Percentiles rank a stretch among this genome's conserved stretches.
Conservation (phyloP, 345 rosid genomes). For the Sapria himalayana region DNA sequence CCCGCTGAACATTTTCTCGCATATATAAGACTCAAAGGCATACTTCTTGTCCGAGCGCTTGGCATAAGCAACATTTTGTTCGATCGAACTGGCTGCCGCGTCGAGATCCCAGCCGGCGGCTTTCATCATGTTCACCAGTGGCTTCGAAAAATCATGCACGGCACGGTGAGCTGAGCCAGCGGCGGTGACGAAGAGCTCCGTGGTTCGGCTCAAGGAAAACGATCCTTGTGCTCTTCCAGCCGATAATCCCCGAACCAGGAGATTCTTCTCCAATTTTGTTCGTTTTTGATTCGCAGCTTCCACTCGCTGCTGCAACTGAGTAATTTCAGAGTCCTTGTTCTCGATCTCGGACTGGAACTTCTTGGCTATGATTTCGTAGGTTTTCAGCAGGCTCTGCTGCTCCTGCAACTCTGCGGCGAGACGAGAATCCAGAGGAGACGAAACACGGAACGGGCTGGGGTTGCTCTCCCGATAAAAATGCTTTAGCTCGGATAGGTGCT, state of each 20-base stretch:
- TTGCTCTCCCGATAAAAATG: conserved; percentile 55
- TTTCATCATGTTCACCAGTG: conserved; percentile 77
- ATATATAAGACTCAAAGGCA: conserved; percentile 69
- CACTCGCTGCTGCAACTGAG: conserved; percentile 45
- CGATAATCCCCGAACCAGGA: conserved; percentile 59
- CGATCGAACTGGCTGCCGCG: conserved; percentile 63
- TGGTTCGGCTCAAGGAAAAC: conserved; percentile 32
- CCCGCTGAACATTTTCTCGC: conserved; percentile 62
- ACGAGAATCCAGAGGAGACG: conserved; percentile 78
- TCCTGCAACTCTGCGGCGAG: conserved; percentile 87
- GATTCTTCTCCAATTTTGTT: conserved; percentile 54
- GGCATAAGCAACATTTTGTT: conserved; percentile 46
- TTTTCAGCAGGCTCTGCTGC: conserved; percentile 63
- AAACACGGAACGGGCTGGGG: conserved; percentile 41
- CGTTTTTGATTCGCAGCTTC: conserved; percentile 66
- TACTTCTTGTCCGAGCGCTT: conserved; percentile 73
- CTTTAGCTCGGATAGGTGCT: conserved; percentile 59
- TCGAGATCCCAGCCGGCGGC: conserved; percentile 92
- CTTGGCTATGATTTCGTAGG: conserved; percentile 82
- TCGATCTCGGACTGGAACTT: conserved; percentile 76
- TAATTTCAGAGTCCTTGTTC: conserved; percentile 70
- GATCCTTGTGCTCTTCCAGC: conserved; percentile 34
- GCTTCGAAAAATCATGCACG: conserved; percentile 67
- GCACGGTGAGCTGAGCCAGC: conserved; percentile 57
- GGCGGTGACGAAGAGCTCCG: conserved; percentile 34